These are phyloP conservation scores for Endoconidiophora polonica DNA, from an alignment of 2,329 filamentous ascomycete species.

Conservation along the genomic window DNA sequence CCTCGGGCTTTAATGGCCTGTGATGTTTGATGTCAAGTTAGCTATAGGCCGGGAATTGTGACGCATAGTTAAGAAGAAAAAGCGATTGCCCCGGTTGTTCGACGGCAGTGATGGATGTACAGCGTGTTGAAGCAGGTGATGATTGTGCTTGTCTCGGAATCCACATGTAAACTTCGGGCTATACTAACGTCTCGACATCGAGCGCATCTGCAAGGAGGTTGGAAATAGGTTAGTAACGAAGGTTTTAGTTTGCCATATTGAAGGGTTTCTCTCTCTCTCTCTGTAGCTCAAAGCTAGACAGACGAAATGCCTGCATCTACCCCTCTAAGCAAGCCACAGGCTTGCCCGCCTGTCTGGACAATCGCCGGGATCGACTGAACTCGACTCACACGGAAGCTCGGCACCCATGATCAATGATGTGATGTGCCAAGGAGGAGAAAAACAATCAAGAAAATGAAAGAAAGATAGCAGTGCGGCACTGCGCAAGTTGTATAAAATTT, in stretches of 20 bases:
- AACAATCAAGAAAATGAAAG: background rate
- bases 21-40: slow-evolving; percentile 7
- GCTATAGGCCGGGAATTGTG: too few relatives aligned
- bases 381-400: slow-evolving; percentile 31
- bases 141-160: background rate
- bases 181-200: slow-evolving; percentile 75
- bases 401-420: slow-evolving; percentile 25
- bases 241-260: background rate
- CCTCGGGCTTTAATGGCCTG: slow-evolving; percentile 76
- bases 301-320: too few relatives aligned
- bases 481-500: too few relatives aligned
- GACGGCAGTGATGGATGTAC: background rate
- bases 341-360: background rate
- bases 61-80: too few relatives aligned
- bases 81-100: background rate
- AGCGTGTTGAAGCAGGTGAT: background rate
- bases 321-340: background rate
- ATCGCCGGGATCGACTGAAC: background rate
- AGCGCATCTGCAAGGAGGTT: slow-evolving; percentile 56
- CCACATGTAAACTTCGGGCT: too few relatives aligned
- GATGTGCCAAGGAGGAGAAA: background rate
- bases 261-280: too few relatives aligned
- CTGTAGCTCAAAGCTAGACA: too few relatives aligned
- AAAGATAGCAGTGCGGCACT: background rate
- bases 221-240: background rate